Conservation (phyloP, 2,329 filamentous ascomycete genomes). For the Aspergillus uvarum region DNA sequence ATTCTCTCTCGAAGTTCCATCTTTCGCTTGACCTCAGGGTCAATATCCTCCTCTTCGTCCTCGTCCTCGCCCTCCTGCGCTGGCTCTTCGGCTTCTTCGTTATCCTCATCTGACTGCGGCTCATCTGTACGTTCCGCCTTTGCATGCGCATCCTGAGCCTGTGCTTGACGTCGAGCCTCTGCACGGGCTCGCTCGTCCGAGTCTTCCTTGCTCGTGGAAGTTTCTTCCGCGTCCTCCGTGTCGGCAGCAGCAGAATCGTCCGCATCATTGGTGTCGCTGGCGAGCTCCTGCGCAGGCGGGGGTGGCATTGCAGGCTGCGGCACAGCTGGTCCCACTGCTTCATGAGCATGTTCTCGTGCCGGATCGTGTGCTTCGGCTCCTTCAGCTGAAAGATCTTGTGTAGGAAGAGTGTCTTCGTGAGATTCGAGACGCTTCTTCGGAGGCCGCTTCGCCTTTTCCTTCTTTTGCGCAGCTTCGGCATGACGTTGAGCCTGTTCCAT, state of each 20-base stretch:
- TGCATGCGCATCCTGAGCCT: constrained; percentile 2
- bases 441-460: constrained; percentile 82
- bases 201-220: constrained; percentile 71
- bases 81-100: constrained; percentile 45
- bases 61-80: constrained; percentile 61
- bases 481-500: constrained; percentile 82
- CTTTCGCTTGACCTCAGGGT: constrained; percentile 80
- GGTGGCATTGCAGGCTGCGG: constrained; percentile 35
- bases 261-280: constrained; percentile 65
- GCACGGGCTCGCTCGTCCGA: constrained; percentile 57
- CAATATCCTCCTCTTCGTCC: constrained; percentile 72
- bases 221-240: constrained; percentile 61
- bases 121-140: constrained; percentile 11
- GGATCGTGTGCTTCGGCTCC: constrained; percentile 34
- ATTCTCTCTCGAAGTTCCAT: constrained; percentile 91
- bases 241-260: constrained; percentile 65
- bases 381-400: constrained; percentile 30
- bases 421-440: constrained; percentile 63
- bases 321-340: constrained; percentile 34
- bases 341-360: constrained; percentile 37
- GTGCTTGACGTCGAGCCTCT: constrained; percentile 16
- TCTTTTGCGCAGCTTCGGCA: constrained; percentile 73
- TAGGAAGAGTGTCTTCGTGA: constrained; percentile 24
- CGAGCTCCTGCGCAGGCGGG: constrained; percentile 51
- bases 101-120: constrained; percentile 34